Evolutionary conservation across 2,329 filamentous ascomycete genomes (phyloP), one percentile per base, ranked within the genome.

Genomic region (Nigrograna mackinnonii): DNA sequence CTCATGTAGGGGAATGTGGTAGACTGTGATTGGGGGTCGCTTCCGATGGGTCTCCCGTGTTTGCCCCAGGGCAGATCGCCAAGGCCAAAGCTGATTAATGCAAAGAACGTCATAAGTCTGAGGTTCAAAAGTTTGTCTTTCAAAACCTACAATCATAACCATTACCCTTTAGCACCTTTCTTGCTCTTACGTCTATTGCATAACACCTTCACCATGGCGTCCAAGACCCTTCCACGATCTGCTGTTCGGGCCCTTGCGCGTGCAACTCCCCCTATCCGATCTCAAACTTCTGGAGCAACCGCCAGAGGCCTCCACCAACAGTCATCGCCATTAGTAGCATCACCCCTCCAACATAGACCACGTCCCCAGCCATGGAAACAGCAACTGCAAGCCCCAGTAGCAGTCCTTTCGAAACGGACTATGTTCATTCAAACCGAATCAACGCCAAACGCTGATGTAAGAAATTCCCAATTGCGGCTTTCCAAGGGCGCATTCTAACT

Each of bases 371-470:
- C 47, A 56, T 64, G 60, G 57, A 49, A 24, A 18, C 54, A 49
- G 21, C 50, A 39, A 5, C 30, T 50, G 18, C 35, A 44, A 22
- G 35, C 39, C 2, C 46, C 55, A 4, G 47, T 42, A 12, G 39
- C 47, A 17, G 42, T 47, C 9, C 39, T 58, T 17, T 46, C 54
- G 22, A 57, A 63, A 36, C 85, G 92, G 52, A 91, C 84, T 18
- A 95, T 99, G 70, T 99, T 97, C 76, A 99, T 99, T 64, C 94
- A 99, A 73, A 97, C 92, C 4, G 92, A 97, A 66, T 82, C 80
- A 53, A 99, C 94, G 1, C 94, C 94, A 19, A 99, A 99, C 71
- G 79, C 84, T n/a, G 91, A 97, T 74, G 91, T 82, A 64, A 57
- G 72, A 16, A 22, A 20, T 36, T 12, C 11, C 22, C 19, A 12